Evolutionary conservation across 257 asterid genomes (phyloP), one percentile per base, ranked within the genome.

Genomic region (Catharanthus roseus): DNA sequence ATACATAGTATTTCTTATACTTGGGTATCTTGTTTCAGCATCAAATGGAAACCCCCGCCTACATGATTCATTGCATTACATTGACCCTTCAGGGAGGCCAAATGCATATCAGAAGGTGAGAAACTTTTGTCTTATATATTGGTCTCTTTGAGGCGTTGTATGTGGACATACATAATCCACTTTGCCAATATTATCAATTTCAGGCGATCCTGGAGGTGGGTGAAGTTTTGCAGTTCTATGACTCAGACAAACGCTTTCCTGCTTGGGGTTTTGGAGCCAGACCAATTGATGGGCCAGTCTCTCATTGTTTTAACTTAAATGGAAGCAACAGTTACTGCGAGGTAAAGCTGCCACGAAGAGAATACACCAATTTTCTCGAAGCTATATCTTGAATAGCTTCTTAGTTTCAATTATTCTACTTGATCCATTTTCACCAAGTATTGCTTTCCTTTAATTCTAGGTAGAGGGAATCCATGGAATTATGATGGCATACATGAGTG

Each of bases 261-360:
- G 93, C 99, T 72, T 95, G 97, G 98, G 98, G 99, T 53, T 95
- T 95, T 76, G 99, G 99, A 78, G 99, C 98, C 54, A 86, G 97
- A 64, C 97, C 99, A 70, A 89, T 95, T 71, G 99, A 95, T 84
- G 97, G 98, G 53, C 97, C 97, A 33, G 97, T 95, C 60, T 95
- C 99, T 61, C 99, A 95, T 80, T 95, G 98, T 82, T 95, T 95
- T 80, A 95, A 95, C 77, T 86, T 95, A 71, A 95, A 90, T 70
- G 99, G 99, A 75, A 95, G 98, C 85, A 91, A 77, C 79, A 90
- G 65, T 70, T 84, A 87, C 75, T 85, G 89, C 68, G 99, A 95
- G 97, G 99, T 95, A 75, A 78, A 72, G 62, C 55, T 71, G 63
- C 55, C 63, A 12, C 47, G 39, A 62, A 51, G 62, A 58, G 29